Percentiles rank a stretch among this genome's conserved stretches.
Conservation (phyloP, 2,329 filamentous ascomycete species). For the Colletotrichum theobromicola region DNA sequence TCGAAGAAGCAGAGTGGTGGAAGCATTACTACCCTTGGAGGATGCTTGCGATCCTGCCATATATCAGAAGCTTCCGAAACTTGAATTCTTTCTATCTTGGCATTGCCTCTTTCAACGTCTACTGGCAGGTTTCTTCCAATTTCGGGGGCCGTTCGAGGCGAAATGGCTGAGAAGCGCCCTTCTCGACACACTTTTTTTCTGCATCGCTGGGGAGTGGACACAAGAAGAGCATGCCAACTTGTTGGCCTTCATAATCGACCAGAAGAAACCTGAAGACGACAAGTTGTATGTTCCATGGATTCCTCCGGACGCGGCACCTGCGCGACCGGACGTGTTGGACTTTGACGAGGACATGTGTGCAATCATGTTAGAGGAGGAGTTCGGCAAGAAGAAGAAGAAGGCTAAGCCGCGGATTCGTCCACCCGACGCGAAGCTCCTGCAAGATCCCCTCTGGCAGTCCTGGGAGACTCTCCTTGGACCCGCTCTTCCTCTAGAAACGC, state of each 20-base stretch:
- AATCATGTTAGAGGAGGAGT: neutral
- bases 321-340: neutral
- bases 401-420: neutral
- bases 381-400: neutral
- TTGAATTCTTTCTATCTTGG: neutral
- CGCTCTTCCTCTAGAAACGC: neutral
- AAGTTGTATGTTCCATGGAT: fast-evolving
- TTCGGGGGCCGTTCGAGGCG: neutral
- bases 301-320: neutral
- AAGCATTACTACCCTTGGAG: neutral
- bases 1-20: neutral
- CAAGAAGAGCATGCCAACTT: fast-evolving
- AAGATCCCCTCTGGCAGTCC: neutral
- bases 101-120: fast-evolving
- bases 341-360: too few relatives aligned
- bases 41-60: neutral
- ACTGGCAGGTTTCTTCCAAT: neutral
- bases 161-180: fast-evolving
- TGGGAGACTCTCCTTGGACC: neutral
- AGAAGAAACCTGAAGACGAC: neutral
- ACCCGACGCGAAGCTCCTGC: neutral
- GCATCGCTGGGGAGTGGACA: neutral
- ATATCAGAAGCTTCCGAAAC: neutral
- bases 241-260: fast-evolving
- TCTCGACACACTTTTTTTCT: neutral